A percentile compares a stretch with the other conserved stretches of the same genome.
phyloP scores from a whole-genome alignment of 257 asterid species.

The Penstemon newberryi region DNA sequence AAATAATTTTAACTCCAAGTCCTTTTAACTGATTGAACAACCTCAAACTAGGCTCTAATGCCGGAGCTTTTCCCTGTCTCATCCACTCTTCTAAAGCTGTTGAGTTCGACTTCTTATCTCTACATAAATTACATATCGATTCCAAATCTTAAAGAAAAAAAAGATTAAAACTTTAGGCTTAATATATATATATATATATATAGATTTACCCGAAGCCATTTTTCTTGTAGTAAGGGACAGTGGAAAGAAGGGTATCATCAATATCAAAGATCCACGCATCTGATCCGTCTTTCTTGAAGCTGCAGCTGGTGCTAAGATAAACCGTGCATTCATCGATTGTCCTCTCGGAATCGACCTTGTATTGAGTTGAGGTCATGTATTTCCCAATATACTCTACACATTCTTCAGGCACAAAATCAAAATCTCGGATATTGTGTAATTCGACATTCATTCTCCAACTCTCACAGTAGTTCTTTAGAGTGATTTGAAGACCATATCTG shows the following conservation, averaged over 20 bases:
- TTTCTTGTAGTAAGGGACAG: constrained; percentile 70
- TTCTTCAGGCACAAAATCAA: constrained; percentile 66
- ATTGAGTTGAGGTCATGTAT: constrained; percentile 76
- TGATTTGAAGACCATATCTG: constrained; percentile 46
- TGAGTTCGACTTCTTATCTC: constrained; percentile 56
- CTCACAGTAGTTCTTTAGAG: constrained; percentile 69
- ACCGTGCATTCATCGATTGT: constrained; percentile 54
- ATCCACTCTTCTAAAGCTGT: constrained; percentile 77
- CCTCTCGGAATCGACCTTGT: constrained; percentile 62
- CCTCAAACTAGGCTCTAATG: constrained; percentile 49
- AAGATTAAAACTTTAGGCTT: too few species aligned
- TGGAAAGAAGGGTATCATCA: constrained; percentile 77
- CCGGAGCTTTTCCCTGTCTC: constrained; percentile 64
- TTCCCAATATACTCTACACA: constrained; percentile 57
- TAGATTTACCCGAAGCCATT: constrained; percentile 61
- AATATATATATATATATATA: not conserved
- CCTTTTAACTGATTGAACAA: constrained; percentile 66
- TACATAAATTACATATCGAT: constrained; percentile 10
- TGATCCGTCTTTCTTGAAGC: constrained; percentile 52
- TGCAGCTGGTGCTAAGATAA: constrained; percentile 47
- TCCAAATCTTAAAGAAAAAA: not conserved
- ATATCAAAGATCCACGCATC: constrained; percentile 78
- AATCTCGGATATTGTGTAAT: constrained; percentile 57
- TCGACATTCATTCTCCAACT: constrained; percentile 83
- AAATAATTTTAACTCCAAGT: constrained; percentile 47